phyloP scores from a whole-genome alignment of 179 eudicot genomes.

The Dionaea muscipula region DNA sequence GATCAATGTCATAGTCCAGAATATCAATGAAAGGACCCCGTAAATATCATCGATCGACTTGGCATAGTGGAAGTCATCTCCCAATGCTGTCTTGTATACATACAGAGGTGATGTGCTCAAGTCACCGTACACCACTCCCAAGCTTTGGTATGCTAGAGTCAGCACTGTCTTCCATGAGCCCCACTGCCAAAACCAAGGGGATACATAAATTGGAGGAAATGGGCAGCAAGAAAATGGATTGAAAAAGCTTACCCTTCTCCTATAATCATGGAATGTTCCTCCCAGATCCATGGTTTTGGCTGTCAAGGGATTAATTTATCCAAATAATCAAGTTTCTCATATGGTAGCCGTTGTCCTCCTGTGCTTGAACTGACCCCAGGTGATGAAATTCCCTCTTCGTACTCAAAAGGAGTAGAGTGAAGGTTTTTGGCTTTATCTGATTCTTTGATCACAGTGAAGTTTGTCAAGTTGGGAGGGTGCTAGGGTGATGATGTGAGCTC shows the following conservation, averaged over 20 bases:
- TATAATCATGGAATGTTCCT: slow-evolving; percentile 10
- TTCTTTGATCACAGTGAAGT: no score
- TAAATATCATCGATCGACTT: slow-evolving; percentile 37
- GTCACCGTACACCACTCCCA: slow-evolving; percentile 77
- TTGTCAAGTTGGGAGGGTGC: no score
- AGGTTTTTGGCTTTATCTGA: no score
- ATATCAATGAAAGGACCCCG: slow-evolving; percentile 58
- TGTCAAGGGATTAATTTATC: neutral
- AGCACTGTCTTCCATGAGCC: slow-evolving; percentile 58
- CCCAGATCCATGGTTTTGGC: slow-evolving; percentile 27
- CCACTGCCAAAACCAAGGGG: slow-evolving; percentile 26
- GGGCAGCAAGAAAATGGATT: slow-evolving; percentile 2
- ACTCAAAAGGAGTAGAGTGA: no score
- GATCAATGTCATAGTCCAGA: slow-evolving; percentile 68
- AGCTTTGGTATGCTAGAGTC: slow-evolving; percentile 56
- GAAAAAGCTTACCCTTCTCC: slow-evolving; percentile 20
- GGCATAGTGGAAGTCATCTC: slow-evolving; percentile 35
- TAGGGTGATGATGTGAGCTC: no score
- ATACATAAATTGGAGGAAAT: neutral
- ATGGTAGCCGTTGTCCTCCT: no score
- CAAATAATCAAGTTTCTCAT: no score
- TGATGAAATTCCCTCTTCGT: no score
- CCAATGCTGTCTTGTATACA: slow-evolving; percentile 49
- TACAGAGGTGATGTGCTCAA: slow-evolving; percentile 65
- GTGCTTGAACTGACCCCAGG: no score